A percentile compares a stretch with the other conserved stretches of the same genome.
Evolutionary conservation across 768 basidiomycete species (phyloP).

Genomic region (Rhodosporidiobolus odoratus): DNA sequence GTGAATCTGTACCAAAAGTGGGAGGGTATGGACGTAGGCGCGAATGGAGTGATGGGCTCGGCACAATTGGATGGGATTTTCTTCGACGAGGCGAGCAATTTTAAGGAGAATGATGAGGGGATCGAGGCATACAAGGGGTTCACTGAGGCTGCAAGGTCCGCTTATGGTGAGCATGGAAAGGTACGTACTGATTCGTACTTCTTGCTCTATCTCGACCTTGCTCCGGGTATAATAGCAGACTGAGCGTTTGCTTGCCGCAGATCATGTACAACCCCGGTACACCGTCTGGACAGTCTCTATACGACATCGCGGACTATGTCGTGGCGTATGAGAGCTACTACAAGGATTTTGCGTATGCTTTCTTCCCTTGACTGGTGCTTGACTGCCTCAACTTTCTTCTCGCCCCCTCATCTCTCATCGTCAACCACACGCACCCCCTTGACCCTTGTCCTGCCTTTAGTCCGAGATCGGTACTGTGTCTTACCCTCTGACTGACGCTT

Average conservation of each 20-base stretch:
- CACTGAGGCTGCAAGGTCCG: no score
- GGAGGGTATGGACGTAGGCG: neutral
- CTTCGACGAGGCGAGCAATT: slow-evolving; percentile 2
- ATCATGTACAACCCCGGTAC: neutral
- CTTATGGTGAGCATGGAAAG: neutral
- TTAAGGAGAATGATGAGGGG: neutral
- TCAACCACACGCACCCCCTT: no score
- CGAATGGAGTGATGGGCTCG: neutral
- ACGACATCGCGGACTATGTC: neutral
- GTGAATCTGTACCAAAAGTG: neutral
- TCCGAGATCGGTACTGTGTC: no score
- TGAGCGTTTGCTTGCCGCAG: neutral
- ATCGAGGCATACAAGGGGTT: neutral
- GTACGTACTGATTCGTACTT: no score
- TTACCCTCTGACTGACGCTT: neutral
- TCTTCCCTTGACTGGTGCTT: neutral
- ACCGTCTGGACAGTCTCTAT: neutral
- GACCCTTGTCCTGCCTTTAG: no score
- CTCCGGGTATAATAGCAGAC: no score
- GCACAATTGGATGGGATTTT: slow-evolving; percentile 10
- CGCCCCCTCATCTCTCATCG: neutral
- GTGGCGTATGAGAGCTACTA: neutral
- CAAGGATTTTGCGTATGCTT: neutral
- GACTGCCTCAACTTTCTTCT: neutral
- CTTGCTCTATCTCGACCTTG: no score